A percentile compares a stretch with the other conserved stretches of the same genome.
Evolutionary conservation across 2,329 filamentous ascomycete species (phyloP).

Genomic region (Cordyceps sp.): DNA sequence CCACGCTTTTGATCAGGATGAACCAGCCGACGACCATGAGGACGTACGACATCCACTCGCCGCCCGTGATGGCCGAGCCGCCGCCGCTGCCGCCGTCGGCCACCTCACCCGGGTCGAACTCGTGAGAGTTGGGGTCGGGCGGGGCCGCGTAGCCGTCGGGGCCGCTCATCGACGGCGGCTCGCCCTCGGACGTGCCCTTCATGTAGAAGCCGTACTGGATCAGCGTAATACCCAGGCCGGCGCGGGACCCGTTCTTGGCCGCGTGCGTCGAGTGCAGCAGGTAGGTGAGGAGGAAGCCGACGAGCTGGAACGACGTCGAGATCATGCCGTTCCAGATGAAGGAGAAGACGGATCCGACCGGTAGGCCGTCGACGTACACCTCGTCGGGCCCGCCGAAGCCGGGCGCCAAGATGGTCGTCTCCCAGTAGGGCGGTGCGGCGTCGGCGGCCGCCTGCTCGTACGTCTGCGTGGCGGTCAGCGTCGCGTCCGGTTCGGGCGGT

Average conservation of each 20-base stretch:
- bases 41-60: conserved; percentile 80
- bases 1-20: conserved; percentile 83
- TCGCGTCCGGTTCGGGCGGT: neutral
- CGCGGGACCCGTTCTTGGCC: conserved; percentile 91
- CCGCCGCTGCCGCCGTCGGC: conserved; percentile 26
- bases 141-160: conserved; percentile 51
- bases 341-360: conserved; percentile 73
- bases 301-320: conserved; percentile 89
- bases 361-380: conserved; percentile 91
- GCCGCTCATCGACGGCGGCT: conserved; percentile 26
- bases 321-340: conserved; percentile 94
- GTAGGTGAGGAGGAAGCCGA: conserved; percentile 95
- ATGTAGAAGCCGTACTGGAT: conserved; percentile 97
- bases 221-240: conserved; percentile 83
- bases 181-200: conserved; percentile 42
- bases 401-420: conserved; percentile 91
- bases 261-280: conserved; percentile 95
- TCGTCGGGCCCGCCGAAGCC: conserved; percentile 83
- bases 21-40: conserved; percentile 99
- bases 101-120: conserved; percentile 64
- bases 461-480: conserved; percentile 41
- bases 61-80: conserved; percentile 45
- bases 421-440: conserved; percentile 94
- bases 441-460: conserved; percentile 98
- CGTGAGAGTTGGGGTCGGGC: conserved; percentile 75